Percentiles rank a stretch among this genome's conserved stretches.
Conservation (phyloP, 1,284 basidiomycete species). For the Rugosomyces carneus region DNA sequence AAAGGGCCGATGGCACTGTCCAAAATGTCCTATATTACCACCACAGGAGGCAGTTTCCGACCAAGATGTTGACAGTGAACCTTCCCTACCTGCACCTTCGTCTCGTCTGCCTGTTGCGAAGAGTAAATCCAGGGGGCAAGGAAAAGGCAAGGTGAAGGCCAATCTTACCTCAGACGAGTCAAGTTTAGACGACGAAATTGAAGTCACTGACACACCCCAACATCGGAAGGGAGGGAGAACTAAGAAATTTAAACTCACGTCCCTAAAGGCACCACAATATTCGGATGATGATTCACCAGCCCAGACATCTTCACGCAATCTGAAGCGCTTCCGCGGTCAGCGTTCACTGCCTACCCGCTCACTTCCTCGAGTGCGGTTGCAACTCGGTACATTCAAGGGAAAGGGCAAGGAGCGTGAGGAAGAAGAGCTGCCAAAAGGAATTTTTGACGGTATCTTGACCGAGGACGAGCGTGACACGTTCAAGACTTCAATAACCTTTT, state of each 20-base stretch:
- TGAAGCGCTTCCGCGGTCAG: constrained; percentile 23
- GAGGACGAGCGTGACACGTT: constrained; percentile 70
- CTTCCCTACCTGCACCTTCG: constrained; percentile 21
- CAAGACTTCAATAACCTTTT: constrained; percentile 59
- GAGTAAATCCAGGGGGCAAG: constrained; percentile 15
- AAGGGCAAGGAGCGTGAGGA: constrained; percentile 60
- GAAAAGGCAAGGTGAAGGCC: constrained; percentile 26
- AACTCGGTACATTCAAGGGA: constrained; percentile 44
- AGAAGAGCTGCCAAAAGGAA: constrained; percentile 42
- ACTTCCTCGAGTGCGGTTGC: constrained; percentile 44
- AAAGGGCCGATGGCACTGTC: constrained; percentile 73
- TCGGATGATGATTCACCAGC: constrained; percentile 16
- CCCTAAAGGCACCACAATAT: constrained; percentile 11
- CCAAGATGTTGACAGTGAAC: constrained; percentile 11
- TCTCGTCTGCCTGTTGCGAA: constrained; percentile 42
- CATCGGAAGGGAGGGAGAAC: constrained; percentile 19
- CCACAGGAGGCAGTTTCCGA: constrained; percentile 11
- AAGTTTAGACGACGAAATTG: constrained; percentile 25
- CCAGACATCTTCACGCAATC: constrained; percentile 16
- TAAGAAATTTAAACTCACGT: constrained; percentile 18
- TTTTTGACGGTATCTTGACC: constrained; percentile 79
- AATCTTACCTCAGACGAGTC: constrained; percentile 23
- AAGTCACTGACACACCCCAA: constrained; percentile 22
- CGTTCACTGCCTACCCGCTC: constrained; percentile 25
- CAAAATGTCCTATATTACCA: constrained; percentile 41